These are phyloP conservation scores for Sporisorium scitamineum DNA, from an alignment of 1,284 basidiomycete species.

Conservation along the genomic window DNA sequence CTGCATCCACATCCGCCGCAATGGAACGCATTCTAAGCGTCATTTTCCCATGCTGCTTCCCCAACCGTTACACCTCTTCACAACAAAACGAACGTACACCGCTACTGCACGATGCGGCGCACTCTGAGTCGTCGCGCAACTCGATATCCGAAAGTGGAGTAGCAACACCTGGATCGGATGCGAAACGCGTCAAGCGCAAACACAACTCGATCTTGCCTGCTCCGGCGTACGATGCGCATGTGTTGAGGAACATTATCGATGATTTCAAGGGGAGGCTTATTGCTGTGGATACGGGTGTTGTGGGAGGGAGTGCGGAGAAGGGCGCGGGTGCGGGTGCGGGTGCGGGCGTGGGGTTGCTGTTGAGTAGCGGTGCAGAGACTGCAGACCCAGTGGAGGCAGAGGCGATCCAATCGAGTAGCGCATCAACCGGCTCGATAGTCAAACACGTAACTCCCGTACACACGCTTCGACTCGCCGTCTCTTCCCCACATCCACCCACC, in stretches of 20 bases:
- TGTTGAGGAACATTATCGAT: conserved; percentile 21
- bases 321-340: not conserved
- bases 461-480: conserved; percentile 11
- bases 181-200: conserved; percentile 17
- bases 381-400: not conserved
- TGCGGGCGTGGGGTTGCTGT: not conserved
- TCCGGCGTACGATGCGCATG: conserved; percentile 31
- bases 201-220: conserved; percentile 29
- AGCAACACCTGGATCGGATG: conserved; percentile 8
- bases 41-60: conserved; percentile 41
- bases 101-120: conserved; percentile 13
- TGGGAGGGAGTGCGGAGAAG: conserved; percentile 6
- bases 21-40: conserved; percentile 35
- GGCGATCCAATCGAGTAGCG: not conserved
- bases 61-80: conserved; percentile 1
- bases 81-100: conserved; percentile 32
- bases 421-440: not conserved
- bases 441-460: conserved; percentile 27
- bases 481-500: not conserved
- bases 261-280: conserved; percentile 27
- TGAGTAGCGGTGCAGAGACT: not conserved
- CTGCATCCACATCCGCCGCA: not conserved
- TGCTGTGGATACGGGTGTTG: conserved; percentile 6
- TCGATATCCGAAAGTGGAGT: conserved; percentile 8
- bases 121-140: conserved; percentile 4